A percentile compares a stretch with the other conserved stretches of the same genome.
Evolutionary conservation across 2,329 filamentous ascomycete genomes (phyloP).

Genomic region (Periconia macrospinosa): DNA sequence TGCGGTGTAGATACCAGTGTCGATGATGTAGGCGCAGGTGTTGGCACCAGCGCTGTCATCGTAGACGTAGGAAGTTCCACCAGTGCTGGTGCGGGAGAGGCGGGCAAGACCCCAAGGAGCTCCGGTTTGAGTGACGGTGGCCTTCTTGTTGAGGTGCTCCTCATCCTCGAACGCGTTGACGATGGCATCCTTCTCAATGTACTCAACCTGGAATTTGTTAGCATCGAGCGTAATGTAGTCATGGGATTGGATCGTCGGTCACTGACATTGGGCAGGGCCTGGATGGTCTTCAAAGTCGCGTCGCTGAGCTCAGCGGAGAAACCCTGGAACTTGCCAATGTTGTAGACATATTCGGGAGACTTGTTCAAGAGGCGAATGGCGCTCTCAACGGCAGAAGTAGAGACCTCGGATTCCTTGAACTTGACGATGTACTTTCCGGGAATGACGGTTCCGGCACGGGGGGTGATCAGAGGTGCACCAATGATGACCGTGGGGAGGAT

Average conservation of each 20-base stretch:
- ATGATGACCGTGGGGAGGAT: slow-evolving; percentile 37
- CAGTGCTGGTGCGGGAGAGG: slow-evolving; percentile 39
- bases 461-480: slow-evolving; percentile 43
- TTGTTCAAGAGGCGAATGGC: slow-evolving; percentile 29
- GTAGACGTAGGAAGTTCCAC: slow-evolving; percentile 41
- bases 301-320: slow-evolving; percentile 41
- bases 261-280: slow-evolving; percentile 32
- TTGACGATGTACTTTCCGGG: slow-evolving; percentile 52
- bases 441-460: slow-evolving; percentile 40
- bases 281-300: slow-evolving; percentile 31
- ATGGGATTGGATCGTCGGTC: not conserved
- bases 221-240: not conserved
- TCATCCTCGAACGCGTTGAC: slow-evolving; percentile 33
- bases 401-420: slow-evolving; percentile 43
- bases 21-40: slow-evolving; percentile 63
- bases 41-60: slow-evolving; percentile 41
- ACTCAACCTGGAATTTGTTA: slow-evolving; percentile 30
- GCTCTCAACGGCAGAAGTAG: slow-evolving; percentile 26
- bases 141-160: slow-evolving; percentile 27
- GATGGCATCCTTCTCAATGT: slow-evolving; percentile 45
- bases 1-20: slow-evolving; percentile 62
- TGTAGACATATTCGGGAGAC: slow-evolving; percentile 39
- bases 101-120: slow-evolving; percentile 47
- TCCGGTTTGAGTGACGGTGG: slow-evolving; percentile 42
- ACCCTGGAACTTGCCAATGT: slow-evolving; percentile 43